These are phyloP conservation scores for Oemleria cerasiformis DNA, from an alignment of 306 rosid species.

Conservation along the genomic window DNA sequence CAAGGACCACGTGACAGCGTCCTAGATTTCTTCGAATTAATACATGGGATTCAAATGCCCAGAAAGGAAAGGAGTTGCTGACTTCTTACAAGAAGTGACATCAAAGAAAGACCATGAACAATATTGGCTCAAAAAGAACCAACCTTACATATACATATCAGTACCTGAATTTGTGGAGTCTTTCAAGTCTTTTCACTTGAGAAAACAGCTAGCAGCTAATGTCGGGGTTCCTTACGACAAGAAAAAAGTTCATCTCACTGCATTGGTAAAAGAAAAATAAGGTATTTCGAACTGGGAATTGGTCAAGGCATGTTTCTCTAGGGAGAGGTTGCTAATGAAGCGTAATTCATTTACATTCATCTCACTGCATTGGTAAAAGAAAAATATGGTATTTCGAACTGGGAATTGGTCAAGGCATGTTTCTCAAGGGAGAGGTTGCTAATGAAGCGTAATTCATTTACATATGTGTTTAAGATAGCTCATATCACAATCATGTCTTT, in stretches of 20 bases:
- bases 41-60: constrained; percentile 64
- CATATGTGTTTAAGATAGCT: constrained; percentile 51
- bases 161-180: constrained; percentile 49
- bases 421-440: no score
- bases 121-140: constrained; percentile 52
- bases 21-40: constrained; percentile 66
- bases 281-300: no score
- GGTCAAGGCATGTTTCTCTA: no score
- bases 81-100: constrained; percentile 82
- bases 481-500: constrained; percentile 57
- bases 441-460: constrained; percentile 58
- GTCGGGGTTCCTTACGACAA: constrained; percentile 56
- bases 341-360: no score
- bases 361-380: constrained; percentile 64
- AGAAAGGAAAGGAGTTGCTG: constrained; percentile 76
- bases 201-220: constrained; percentile 46
- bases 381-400: constrained; percentile 60
- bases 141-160: constrained; percentile 52
- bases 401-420: constrained; percentile 68
- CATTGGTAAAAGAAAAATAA: no score
- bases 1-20: constrained; percentile 66
- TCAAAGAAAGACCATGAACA: constrained; percentile 85
- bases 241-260: constrained; percentile 17
- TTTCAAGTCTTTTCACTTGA: constrained; percentile 42
- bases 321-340: no score